These are phyloP conservation scores for Anthoceros angustus DNA, from an alignment of 225 moss, liverwort and hornwort species.

Conservation along the genomic window DNA sequence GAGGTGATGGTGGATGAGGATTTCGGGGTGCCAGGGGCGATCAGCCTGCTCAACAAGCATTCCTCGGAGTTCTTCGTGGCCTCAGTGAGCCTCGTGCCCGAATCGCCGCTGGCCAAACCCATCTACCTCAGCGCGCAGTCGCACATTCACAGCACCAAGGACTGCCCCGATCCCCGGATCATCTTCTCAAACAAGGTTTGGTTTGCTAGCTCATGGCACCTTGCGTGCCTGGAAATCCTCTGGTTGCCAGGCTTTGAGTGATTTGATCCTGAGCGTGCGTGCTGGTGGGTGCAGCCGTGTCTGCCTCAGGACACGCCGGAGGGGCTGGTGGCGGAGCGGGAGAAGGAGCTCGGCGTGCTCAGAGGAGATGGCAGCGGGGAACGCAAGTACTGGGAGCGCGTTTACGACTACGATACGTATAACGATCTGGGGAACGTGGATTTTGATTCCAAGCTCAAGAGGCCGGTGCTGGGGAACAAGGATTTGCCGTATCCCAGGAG, in stretches of 20 bases:
- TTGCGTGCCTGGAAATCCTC: background rate
- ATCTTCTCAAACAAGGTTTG: background rate
- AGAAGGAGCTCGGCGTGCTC: slow-evolving; percentile 8
- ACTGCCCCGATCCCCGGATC: background rate
- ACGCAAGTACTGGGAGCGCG: slow-evolving; percentile 42
- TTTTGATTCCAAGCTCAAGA: slow-evolving; percentile 4
- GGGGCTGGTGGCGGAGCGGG: background rate
- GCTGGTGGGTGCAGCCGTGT: background rate
- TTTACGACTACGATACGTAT: slow-evolving; percentile 78
- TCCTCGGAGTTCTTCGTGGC: background rate
- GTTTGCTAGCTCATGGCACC: background rate
- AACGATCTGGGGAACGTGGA: slow-evolving; percentile 54
- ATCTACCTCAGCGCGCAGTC: background rate
- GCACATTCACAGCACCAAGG: background rate
- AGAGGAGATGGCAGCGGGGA: slow-evolving; percentile 50
- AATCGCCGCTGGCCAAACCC: background rate
- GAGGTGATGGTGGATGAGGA: background rate
- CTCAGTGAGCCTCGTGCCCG: background rate
- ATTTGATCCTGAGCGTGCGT: background rate
- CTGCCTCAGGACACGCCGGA: background rate
- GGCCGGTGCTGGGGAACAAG: slow-evolving; percentile 43
- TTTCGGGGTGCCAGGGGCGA: background rate
- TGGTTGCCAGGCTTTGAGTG: background rate
- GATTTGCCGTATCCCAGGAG: slow-evolving; percentile 62
- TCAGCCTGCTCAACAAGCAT: background rate